Base-by-base conservation (phyloP, 345 rosid genomes). In the Moricandia moricandioides region DNA sequence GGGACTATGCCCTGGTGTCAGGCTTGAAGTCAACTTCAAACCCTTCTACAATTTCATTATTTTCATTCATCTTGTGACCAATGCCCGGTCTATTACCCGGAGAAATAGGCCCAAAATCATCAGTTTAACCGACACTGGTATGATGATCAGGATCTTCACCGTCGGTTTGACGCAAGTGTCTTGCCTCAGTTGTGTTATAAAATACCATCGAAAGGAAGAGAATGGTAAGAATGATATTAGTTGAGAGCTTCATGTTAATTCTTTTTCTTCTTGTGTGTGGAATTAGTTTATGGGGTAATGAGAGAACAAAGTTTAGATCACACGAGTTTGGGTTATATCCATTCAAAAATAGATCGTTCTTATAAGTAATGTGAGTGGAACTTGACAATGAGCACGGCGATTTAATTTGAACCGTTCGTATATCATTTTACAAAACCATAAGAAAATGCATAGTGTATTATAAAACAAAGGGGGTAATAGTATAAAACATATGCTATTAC, bases 21-120 rank as follows among this genome's bases (percentile, higher is more conserved):
- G 83, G 83, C 34, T 81, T 77, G 57, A 80, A 77, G 12, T 73
- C 79, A 68, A 77, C 73, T 70, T 76, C 69, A 39, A 54, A 69
- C 30, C 35, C 43, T 30, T 62, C 65, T 14, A 24, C 49, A 40
- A 10, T 31, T 69, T 54, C 37, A 37, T 56, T 31, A 37, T 27
- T 4, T 10, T 69, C 59, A 17, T 63, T 62, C 69, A 43, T 56
- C 66, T 69, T 70, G 34, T 82, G 85, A 18, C 85, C 86, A 59
- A 82, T 77, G 10, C 85, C 81, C 0, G 87, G 87, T 47, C 83
- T 79, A 40, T 80, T 79, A 21, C 86, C 84, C 2, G 85, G 87
- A 12, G 47, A 24, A 9, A 80, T 79, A n/a, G 89, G 83, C 37
- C 76, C 72, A 58, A 79, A 80, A 69, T 71, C 79, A 30, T 78